Percentiles rank a stretch among this genome's conserved stretches.
These are phyloP conservation scores for Pseudogymnoascus sp. DNA, from an alignment of 2,329 filamentous ascomycete genomes.

Conservation along the genomic window DNA sequence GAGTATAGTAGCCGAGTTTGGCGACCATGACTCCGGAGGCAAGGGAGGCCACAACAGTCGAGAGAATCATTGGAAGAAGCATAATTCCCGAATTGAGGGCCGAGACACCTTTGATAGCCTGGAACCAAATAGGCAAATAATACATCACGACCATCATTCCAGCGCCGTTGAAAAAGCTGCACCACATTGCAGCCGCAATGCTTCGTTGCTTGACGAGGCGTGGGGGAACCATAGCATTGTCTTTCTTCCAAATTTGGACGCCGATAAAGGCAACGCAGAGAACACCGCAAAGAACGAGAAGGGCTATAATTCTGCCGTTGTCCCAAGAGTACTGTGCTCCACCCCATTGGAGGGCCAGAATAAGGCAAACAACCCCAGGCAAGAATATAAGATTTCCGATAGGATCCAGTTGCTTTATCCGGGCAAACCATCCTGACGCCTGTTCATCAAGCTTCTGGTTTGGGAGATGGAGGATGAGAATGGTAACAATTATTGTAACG, in stretches of 20 bases:
- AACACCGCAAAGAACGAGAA: constrained; percentile 26
- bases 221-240: constrained; percentile 30
- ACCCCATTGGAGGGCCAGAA: constrained; percentile 28
- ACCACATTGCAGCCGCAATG: constrained; percentile 26
- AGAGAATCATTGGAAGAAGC: constrained; percentile 29
- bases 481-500: constrained; percentile 27
- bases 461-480: constrained; percentile 34
- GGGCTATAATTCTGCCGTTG: constrained; percentile 27
- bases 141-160: constrained; percentile 29
- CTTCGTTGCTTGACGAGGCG: constrained; percentile 30
- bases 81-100: constrained; percentile 32
- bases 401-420: constrained; percentile 29
- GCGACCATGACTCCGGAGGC: constrained; percentile 27
- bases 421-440: constrained; percentile 31
- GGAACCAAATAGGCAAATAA: constrained; percentile 39
- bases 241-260: constrained; percentile 12
- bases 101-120: constrained; percentile 36
- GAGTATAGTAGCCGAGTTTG: constrained; percentile 26
- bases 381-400: constrained; percentile 27
- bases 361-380: constrained; percentile 30
- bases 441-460: constrained; percentile 31
- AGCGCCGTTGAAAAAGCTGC: constrained; percentile 28
- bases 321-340: constrained; percentile 38
- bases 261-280: constrained; percentile 20
- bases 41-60: constrained; percentile 27